Evolutionary conservation across 768 basidiomycete genomes (phyloP).

Genomic region (Amanita fuliginea): DNA sequence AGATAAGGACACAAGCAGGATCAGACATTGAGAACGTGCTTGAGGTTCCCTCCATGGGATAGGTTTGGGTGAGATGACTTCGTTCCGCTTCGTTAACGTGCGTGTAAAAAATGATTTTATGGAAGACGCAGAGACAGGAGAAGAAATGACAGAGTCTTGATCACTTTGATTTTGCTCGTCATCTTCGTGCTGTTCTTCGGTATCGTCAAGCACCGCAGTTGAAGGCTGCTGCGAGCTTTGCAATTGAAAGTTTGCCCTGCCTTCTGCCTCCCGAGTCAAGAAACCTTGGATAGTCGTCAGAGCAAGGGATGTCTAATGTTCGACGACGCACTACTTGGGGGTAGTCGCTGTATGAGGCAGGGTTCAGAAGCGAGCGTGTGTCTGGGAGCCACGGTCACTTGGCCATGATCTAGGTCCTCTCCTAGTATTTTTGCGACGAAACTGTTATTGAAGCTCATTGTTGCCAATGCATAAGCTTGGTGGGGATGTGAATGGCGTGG

Average conservation of each 20-base stretch:
- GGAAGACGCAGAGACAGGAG: constrained; percentile 20
- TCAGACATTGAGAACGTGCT: constrained; percentile 9
- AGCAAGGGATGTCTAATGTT: constrained; percentile 3
- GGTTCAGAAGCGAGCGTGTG: constrained; percentile 34
- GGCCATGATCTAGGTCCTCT: constrained; percentile 13
- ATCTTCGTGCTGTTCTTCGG: constrained; percentile 13
- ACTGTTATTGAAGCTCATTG: constrained; percentile 47
- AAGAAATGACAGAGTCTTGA: constrained; percentile 7
- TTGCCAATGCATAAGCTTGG: background rate
- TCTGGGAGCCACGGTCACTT: constrained; percentile 16
- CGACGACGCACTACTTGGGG: constrained; percentile 41
- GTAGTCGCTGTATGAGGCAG: constrained; percentile 62
- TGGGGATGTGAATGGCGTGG: background rate
- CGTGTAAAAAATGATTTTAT: constrained; percentile 21
- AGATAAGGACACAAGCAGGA: constrained; percentile 16
- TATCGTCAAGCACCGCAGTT: constrained; percentile 9
- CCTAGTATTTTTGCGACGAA: constrained; percentile 23
- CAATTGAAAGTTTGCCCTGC: constrained; percentile 29
- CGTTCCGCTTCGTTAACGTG: constrained; percentile 12
- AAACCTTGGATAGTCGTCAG: constrained; percentile 34
- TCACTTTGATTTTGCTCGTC: constrained; percentile 6
- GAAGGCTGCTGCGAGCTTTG: constrained; percentile 7
- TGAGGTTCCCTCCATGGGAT: constrained; percentile 18
- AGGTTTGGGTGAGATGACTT: constrained; percentile 8
- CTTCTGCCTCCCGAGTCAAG: constrained; percentile 60